Base-by-base conservation (phyloP, 202 grass and related monocot genomes). In the Carex arenaria region DNA sequence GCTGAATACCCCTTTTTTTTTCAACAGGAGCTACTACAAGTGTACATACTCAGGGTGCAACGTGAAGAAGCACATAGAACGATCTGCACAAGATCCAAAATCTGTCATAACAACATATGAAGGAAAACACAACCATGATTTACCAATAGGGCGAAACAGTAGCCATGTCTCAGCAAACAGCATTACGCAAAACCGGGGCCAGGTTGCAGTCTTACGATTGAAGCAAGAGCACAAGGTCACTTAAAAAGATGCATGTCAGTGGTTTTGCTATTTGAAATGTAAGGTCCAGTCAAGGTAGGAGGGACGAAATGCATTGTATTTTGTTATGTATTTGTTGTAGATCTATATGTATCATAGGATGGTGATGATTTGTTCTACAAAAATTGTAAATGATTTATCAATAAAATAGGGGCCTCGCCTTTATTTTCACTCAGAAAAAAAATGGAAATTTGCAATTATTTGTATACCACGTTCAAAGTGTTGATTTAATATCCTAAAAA, bases 21-120 rank as follows among this genome's bases (percentile, higher is more conserved):
- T 76, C 74, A 60, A 59, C 71, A 99, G 97, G 97, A 96, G 97
- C 84, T 99, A 99, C 85, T 99, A 99, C 87, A 99, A 96, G 85
- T 99, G 97, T 67, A 96, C 93, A 0, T 92, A 89, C 84, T 87
- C 83, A 20, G 97, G 93, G 51, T 99, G 97, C 79, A 89, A 90
- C 64, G 97, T 96, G 15, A 99, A 91, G 79, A 99, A 96, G 78
- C 97, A 99, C 86, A 88, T 99, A 5, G 93, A 99, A 83, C 90
- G 97, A 83, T 91, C 90, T 62, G 85, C 88, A 0, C 92, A 95
- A 82, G 97, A 99, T 71, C 79, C 89, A 40, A 92, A 89, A 72
- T 89, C 86, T 5, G 93, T 99, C 53, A 96, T 99, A 79, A 99
- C 97, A 32, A 95, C 97, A 32, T 99, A 99, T 1, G 97, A 99